Evolutionary conservation across 2,329 filamentous ascomycete species (phyloP).

Genomic region (Diaporthe sp.): DNA sequence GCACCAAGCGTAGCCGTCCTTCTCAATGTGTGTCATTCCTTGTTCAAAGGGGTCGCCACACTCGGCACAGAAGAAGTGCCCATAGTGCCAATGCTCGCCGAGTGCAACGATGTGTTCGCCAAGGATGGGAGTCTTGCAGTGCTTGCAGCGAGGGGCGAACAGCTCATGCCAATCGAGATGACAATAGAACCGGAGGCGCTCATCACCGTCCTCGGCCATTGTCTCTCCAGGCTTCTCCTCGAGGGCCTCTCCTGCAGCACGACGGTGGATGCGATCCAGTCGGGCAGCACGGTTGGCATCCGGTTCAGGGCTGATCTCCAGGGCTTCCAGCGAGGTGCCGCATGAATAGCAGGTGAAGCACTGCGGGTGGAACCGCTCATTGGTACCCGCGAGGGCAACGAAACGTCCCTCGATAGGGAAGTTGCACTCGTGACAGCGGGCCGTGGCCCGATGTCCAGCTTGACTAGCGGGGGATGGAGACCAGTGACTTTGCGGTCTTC

Average conservation of each 20-base stretch:
- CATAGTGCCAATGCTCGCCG: slow-evolving; percentile 95
- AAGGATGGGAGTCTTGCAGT: slow-evolving; percentile 96
- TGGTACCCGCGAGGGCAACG: slow-evolving; percentile 81
- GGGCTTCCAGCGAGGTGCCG: slow-evolving; percentile 88
- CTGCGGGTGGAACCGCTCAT: slow-evolving; percentile 87
- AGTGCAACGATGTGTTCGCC: slow-evolving; percentile 95
- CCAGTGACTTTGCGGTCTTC: slow-evolving; percentile 68
- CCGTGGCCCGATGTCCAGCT: slow-evolving; percentile 67
- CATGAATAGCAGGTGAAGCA: slow-evolving; percentile 94
- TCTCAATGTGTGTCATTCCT: slow-evolving; percentile 83
- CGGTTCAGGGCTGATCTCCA: slow-evolving; percentile 96
- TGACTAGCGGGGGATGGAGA: slow-evolving; percentile 63
- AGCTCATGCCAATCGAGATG: slow-evolving; percentile 98
- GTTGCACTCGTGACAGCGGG: slow-evolving; percentile 86
- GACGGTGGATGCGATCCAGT: slow-evolving; percentile 77
- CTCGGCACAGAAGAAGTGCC: slow-evolving; percentile 99
- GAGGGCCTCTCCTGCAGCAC: slow-evolving; percentile 69
- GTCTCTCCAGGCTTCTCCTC: slow-evolving; percentile 74
- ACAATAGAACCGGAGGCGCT: slow-evolving; percentile 88
- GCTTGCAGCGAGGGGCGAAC: slow-evolving; percentile 93
- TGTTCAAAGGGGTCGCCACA: slow-evolving; percentile 94
- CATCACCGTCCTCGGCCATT: slow-evolving; percentile 79
- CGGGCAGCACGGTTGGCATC: slow-evolving; percentile 78
- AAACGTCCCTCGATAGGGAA: slow-evolving; percentile 91
- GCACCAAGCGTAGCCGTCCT: slow-evolving; percentile 98